These are phyloP conservation scores for Adansonia rubrostipa DNA, from an alignment of 441 rosid genomes.

Conservation along the genomic window DNA sequence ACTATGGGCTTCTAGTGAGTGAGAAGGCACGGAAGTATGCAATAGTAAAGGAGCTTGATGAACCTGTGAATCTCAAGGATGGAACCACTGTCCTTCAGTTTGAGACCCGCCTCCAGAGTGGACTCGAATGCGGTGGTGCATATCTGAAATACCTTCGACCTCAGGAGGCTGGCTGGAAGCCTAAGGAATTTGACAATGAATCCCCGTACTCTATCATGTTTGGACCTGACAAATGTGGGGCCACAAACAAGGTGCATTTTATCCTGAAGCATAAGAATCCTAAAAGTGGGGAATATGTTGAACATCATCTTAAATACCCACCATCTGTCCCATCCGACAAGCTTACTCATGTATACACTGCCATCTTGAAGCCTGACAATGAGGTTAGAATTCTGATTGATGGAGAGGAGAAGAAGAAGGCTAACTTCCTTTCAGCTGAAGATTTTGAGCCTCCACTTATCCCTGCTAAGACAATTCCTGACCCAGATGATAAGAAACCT, in stretches of 20 bases:
- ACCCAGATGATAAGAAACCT: slow-evolving; percentile 90
- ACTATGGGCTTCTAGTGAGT: slow-evolving; percentile 92
- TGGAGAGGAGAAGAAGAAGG: slow-evolving; percentile 91
- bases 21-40: slow-evolving; percentile 90
- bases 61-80: slow-evolving; percentile 68
- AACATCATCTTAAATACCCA: slow-evolving; percentile 87
- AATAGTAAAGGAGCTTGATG: slow-evolving; percentile 76
- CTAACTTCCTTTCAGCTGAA: slow-evolving; percentile 66
- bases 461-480: slow-evolving; percentile 88
- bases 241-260: slow-evolving; percentile 95
- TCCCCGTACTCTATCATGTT: slow-evolving; percentile 95
- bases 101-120: slow-evolving; percentile 86
- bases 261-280: slow-evolving; percentile 95
- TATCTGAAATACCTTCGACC: slow-evolving; percentile 89
- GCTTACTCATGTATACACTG: slow-evolving; percentile 92
- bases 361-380: slow-evolving; percentile 80
- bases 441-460: slow-evolving; percentile 89
- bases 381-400: slow-evolving; percentile 75
- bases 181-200: slow-evolving; percentile 74
- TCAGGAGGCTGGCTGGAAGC: slow-evolving; percentile 80
- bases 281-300: slow-evolving; percentile 85
- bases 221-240: slow-evolving; percentile 97
- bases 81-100: slow-evolving; percentile 81
- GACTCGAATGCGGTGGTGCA: slow-evolving; percentile 99
- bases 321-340: slow-evolving; percentile 90